Conservation (phyloP, 2,329 filamentous ascomycete genomes). For the Ascochyta lentis region DNA sequence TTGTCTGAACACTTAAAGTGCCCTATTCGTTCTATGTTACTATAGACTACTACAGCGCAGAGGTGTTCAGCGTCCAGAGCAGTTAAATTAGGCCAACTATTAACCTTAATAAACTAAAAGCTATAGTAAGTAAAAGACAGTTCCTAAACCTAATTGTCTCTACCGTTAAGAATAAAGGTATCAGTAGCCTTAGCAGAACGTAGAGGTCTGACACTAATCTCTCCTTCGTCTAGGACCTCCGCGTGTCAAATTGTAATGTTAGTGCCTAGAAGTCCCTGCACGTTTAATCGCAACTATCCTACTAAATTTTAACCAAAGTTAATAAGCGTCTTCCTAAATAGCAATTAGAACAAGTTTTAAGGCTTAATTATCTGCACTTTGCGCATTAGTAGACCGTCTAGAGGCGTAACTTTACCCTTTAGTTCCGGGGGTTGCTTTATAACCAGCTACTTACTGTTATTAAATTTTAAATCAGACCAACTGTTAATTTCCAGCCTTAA, state of each 20-base stretch:
- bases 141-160: slow-evolving; percentile 41
- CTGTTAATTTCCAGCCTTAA: slow-evolving; percentile 41
- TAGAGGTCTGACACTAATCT: slow-evolving; percentile 54
- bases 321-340: slow-evolving; percentile 57
- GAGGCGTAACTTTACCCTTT: slow-evolving; percentile 11
- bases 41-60: slow-evolving; percentile 56
- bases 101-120: slow-evolving; percentile 52
- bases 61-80: slow-evolving; percentile 26
- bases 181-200: slow-evolving; percentile 55
- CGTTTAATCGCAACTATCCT: slow-evolving; percentile 54
- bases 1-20: slow-evolving; percentile 60
- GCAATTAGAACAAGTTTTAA: slow-evolving; percentile 38
- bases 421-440: slow-evolving; percentile 44
- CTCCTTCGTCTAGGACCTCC: slow-evolving; percentile 61
- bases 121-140: slow-evolving; percentile 62
- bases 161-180: slow-evolving; percentile 31
- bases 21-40: slow-evolving; percentile 60
- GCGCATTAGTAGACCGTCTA: too few relatives aligned
- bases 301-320: slow-evolving; percentile 68
- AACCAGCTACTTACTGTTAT: slow-evolving; percentile 36
- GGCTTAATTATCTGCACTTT: slow-evolving; percentile 33
- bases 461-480: slow-evolving; percentile 24
- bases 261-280: slow-evolving; percentile 48
- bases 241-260: slow-evolving; percentile 59
- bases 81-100: slow-evolving; percentile 47